Evolutionary conservation across 257 asterid species (phyloP), one percentile per base, ranked within the genome.

Genomic region (Solanum gracilifrons): DNA sequence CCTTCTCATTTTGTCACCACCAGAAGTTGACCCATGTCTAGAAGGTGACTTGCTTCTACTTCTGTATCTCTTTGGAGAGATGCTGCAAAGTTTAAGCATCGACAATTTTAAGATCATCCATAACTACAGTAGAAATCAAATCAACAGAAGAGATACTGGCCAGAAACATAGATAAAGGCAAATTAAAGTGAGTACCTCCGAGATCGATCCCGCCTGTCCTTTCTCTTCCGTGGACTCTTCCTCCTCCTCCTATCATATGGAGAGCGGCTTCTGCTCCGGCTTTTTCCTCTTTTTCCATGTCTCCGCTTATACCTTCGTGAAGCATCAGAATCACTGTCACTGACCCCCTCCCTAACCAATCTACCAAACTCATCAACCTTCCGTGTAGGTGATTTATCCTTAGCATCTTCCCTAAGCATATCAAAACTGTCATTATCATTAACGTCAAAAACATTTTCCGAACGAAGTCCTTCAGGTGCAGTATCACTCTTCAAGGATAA

Each of bases 361-460:
- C 99, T 95, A 82, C 99, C 99, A 91, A 92, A 97, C 90, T 95
- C 95, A 91, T 95, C 99, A 33, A 95, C 92, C 86, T 92, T 92
- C 91, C 88, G 29, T 51, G 87, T 85, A 82, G 89, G 48, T 85
- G 93, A 88, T 83, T 88, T 27, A 90, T 87, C 88, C 89, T 87
- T 90, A 27, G 37, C 32, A 48, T 88, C 91, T 87, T 92, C 88
- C 87, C 90, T 90, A 76, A 33, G 90, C 51, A 77, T 25, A 84
- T 82, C 87, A 87, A 88, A 86, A 74, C 88, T 90, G 82, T 83
- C 92, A 66, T 69, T 89, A 75, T 86, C 82, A 64, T 36, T 73
- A 84, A 74, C 91, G 55, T 85, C 85, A 16, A 41, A 71, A 77
- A 89, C 43, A 88, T 75, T 87, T 82, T 91, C 88, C 84, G 83